Conservation (phyloP, 495 filamentous ascomycete genomes). For the Aspergillus sclerotioniger region DNA sequence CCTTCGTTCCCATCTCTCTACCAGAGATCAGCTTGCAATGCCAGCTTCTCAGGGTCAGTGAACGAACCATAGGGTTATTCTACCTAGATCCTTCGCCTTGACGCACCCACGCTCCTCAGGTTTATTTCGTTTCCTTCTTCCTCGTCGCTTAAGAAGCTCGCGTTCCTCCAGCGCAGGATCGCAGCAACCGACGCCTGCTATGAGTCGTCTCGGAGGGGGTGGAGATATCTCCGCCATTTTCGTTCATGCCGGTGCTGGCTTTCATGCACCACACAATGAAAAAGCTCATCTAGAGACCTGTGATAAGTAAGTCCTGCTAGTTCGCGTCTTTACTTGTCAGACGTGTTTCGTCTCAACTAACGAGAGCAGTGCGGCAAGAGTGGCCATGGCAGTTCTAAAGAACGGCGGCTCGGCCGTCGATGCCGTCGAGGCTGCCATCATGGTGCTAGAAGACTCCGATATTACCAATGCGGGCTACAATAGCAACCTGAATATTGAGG, state of each 20-base stretch:
- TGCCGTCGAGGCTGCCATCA: constrained; percentile 89
- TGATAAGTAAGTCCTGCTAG: constrained; percentile 66
- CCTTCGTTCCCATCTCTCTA: neutral
- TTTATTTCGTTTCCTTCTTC: neutral
- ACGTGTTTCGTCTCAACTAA: neutral
- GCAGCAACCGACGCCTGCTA: constrained; percentile 15
- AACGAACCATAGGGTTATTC: neutral
- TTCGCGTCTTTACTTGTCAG: neutral
- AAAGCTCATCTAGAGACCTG: constrained; percentile 78
- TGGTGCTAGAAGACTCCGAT: constrained; percentile 82
- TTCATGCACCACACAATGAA: constrained; percentile 83
- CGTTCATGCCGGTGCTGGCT: constrained; percentile 95
- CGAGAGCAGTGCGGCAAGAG: constrained; percentile 65
- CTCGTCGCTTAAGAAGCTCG: neutral
- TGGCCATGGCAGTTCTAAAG: constrained; percentile 75
- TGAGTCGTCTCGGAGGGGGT: constrained; percentile 30
- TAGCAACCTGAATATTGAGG: constrained; percentile 89
- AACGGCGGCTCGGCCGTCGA: constrained; percentile 78
- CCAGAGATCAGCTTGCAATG: neutral
- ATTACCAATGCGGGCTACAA: constrained; percentile 97
- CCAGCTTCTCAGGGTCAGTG: neutral
- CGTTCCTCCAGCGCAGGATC: neutral
- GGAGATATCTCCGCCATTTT: constrained; percentile 71
- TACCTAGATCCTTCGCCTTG: neutral
- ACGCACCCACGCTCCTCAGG: neutral